Conservation (phyloP, 352 stramenopile genomes). For the Phytophthora macrochlamydospora region DNA sequence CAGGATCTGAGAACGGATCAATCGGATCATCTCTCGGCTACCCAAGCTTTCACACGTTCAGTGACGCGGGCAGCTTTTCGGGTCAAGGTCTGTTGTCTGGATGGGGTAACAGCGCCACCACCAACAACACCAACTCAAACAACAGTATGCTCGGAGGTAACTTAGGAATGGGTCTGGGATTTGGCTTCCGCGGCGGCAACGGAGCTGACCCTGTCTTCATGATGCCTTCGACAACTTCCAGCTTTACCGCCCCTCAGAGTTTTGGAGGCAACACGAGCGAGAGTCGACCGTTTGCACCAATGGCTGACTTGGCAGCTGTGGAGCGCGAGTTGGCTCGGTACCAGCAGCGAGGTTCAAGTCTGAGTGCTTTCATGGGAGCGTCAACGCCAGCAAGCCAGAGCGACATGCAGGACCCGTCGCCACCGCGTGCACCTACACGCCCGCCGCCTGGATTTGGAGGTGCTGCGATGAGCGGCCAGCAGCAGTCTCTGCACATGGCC, state of each 20-base stretch:
- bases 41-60: conserved; percentile 69
- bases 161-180: conserved; percentile 19
- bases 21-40: conserved; percentile 64
- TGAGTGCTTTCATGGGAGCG: conserved; percentile 65
- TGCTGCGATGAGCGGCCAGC: conserved; percentile 18
- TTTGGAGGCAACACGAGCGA: conserved; percentile 8
- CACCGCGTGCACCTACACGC: conserved; percentile 30
- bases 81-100: conserved; percentile 46
- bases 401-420: conserved; percentile 31
- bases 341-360: conserved; percentile 72
- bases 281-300: conserved; percentile 43
- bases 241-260: not conserved
- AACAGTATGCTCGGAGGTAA: conserved; percentile 15
- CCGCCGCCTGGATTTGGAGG: conserved; percentile 51
- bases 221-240: conserved; percentile 15
- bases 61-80: conserved; percentile 46
- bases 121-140: conserved; percentile 3
- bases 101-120: conserved; percentile 48
- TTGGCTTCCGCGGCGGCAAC: conserved; percentile 25
- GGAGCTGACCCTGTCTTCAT: conserved; percentile 19
- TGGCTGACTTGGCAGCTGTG: conserved; percentile 74
- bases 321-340: conserved; percentile 73
- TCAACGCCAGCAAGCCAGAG: conserved; percentile 29
- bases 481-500: conserved; percentile 39
- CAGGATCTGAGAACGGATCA: conserved; percentile 30